Evolutionary conservation across 2,329 filamentous ascomycete genomes (phyloP).

Genomic region (Trichoderma simmonsii): DNA sequence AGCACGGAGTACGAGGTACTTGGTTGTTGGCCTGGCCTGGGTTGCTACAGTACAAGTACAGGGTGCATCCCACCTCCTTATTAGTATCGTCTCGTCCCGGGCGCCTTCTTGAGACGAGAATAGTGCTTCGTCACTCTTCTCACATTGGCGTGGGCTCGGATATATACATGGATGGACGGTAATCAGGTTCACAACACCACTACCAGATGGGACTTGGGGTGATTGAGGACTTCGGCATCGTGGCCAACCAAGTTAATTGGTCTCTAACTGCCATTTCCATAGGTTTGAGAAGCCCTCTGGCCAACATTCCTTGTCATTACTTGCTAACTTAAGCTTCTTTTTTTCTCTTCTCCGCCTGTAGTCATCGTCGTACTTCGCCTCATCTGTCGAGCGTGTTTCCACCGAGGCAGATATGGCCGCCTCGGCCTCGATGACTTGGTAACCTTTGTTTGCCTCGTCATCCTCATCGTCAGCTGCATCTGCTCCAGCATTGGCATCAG

Average conservation of each 20-base stretch:
- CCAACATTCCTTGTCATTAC: not conserved
- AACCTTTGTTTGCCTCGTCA: conserved; percentile 23
- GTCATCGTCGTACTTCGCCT: conserved; percentile 26
- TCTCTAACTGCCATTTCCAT: conserved; percentile 26
- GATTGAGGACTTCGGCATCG: conserved; percentile 23
- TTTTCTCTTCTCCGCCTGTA: not conserved
- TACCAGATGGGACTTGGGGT: conserved; percentile 24
- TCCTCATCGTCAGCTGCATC: conserved; percentile 25
- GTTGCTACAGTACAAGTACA: conserved; percentile 8
- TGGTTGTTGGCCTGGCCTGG: not conserved
- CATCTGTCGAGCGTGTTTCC: conserved; percentile 22
- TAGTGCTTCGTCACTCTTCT: conserved; percentile 2
- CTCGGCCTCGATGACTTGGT: conserved; percentile 28
- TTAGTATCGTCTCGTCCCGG: not conserved
- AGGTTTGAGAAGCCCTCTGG: conserved; percentile 18
- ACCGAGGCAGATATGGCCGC: conserved; percentile 23
- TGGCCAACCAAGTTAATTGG: conserved; percentile 28
- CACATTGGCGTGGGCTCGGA: conserved; percentile 3
- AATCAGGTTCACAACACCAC: conserved; percentile 10
- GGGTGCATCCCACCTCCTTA: conserved; percentile 8
- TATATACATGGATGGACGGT: conserved; percentile 15
- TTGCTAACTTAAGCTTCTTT: not conserved
- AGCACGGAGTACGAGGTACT: not conserved
- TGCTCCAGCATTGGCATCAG: conserved; percentile 25
- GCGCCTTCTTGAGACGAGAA: conserved; percentile 1